Conservation (phyloP, 352 stramenopile genomes). For the Blastocystis sp. region DNA sequence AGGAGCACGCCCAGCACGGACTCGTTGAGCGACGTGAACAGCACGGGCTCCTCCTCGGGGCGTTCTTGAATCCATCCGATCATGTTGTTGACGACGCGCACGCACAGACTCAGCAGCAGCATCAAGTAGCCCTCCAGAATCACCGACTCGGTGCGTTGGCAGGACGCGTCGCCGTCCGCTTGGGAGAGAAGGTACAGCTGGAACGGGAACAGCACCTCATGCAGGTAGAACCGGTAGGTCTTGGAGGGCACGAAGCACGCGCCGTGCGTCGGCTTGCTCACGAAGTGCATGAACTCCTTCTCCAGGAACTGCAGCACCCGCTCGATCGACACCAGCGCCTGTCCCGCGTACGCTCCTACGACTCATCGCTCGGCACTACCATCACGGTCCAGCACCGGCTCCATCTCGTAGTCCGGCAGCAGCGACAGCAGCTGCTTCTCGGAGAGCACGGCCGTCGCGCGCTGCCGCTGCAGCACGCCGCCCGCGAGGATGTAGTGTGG, state of each 20-base stretch:
- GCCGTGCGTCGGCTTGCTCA: neutral
- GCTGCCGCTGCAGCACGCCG: neutral
- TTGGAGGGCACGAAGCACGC: neutral
- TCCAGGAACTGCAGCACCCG: neutral
- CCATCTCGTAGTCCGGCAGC: conserved; percentile 38
- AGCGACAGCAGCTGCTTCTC: neutral
- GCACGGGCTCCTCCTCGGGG: neutral
- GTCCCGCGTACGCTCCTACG: conserved; percentile 37
- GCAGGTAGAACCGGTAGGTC: neutral
- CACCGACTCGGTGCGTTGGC: conserved; percentile 50
- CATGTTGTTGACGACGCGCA: neutral
- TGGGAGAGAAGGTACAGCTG: conserved; percentile 60
- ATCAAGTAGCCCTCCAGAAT: conserved; percentile 65
- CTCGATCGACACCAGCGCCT: conserved; percentile 2
- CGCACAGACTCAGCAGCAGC: neutral
- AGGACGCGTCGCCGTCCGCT: conserved; percentile 13
- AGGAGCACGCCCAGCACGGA: conserved; percentile 11
- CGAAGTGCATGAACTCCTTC: conserved; percentile 6
- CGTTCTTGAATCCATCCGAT: neutral
- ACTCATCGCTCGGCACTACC: neutral
- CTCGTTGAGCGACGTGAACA: conserved; percentile 33
- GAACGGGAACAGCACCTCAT: conserved; percentile 57
- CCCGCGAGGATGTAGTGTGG: conserved; percentile 23
- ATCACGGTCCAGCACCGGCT: neutral
- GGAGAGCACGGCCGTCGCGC: neutral